These are phyloP conservation scores for Trichoderma asperellum DNA, from an alignment of 2,329 filamentous ascomycete genomes.

Conservation along the genomic window DNA sequence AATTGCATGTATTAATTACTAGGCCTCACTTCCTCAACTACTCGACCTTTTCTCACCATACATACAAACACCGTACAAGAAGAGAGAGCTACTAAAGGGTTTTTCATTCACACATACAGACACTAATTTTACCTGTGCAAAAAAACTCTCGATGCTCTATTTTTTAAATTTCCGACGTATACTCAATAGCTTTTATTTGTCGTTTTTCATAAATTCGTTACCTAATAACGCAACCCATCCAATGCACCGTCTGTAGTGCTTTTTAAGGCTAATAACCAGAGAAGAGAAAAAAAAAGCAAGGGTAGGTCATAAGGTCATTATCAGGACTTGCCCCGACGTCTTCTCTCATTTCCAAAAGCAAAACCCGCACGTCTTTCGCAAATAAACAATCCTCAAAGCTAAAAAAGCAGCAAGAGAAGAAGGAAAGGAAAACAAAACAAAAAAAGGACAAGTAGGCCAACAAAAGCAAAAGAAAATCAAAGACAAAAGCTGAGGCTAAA, in stretches of 20 bases:
- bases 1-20: neutral
- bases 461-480: conserved; percentile 24
- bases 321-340: conserved; percentile 37
- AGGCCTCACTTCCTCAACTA: neutral
- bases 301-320: conserved; percentile 44
- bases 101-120: neutral
- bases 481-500: conserved; percentile 32
- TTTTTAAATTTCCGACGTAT: conserved; percentile 19
- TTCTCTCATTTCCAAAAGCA: conserved; percentile 36
- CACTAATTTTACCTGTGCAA: neutral
- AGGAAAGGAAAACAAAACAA: conserved; percentile 31
- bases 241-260: conserved; percentile 41
- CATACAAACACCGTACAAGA: neutral
- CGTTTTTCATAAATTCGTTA: conserved; percentile 46
- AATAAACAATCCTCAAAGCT: conserved; percentile 18
- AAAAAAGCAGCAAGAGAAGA: conserved; percentile 22
- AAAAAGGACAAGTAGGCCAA: conserved; percentile 27
- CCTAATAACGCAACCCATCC: conserved; percentile 44
- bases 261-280: conserved; percentile 35
- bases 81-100: neutral
- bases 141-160: neutral
- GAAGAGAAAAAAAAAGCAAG: conserved; percentile 34
- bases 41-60: neutral
- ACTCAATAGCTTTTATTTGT: conserved; percentile 45
- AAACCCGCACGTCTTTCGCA: conserved; percentile 27